Percentiles rank a stretch among this genome's conserved stretches.
These are phyloP conservation scores for Kluyveromyces siamensis DNA, from an alignment of 805 yeast species.

Conservation along the genomic window DNA sequence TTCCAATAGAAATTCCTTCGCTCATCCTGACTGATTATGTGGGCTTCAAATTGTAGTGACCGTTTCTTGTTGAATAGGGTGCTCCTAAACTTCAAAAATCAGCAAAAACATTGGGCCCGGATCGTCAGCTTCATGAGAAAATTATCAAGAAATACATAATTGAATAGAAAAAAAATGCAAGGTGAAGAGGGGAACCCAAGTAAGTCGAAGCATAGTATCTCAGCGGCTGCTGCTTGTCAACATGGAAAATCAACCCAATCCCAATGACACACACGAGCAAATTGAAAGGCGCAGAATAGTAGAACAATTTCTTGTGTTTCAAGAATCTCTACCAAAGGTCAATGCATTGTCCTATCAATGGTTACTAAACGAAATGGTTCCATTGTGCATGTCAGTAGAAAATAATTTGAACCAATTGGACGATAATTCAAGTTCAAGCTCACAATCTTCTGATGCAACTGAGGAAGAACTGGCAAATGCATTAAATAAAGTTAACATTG, in stretches of 20 bases:
- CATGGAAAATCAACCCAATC: neutral
- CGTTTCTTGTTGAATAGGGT: too few species aligned
- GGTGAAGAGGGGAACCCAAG: too few species aligned
- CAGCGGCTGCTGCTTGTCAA: neutral
- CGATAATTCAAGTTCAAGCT: neutral
- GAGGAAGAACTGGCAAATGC: constrained; percentile 13
- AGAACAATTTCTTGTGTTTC: constrained; percentile 22
- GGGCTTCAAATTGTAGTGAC: too few species aligned
- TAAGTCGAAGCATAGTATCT: neutral
- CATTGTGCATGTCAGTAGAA: constrained; percentile 58
- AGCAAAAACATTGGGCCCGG: too few species aligned
- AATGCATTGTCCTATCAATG: constrained; percentile 49
- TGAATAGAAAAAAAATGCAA: neutral
- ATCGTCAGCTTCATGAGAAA: too few species aligned
- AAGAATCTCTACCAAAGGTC: constrained; percentile 34
- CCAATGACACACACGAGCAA: neutral
- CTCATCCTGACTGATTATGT: constrained; percentile 10
- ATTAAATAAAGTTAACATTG: neutral
- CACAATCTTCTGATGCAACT: constrained; percentile 10
- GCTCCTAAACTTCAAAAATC: too few species aligned
- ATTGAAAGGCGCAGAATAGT: constrained; percentile 2
- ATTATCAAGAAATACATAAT: neutral
- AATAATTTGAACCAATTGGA: constrained; percentile 27
- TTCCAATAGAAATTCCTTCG: constrained; percentile 41
- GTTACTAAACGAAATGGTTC: constrained; percentile 68